Percentiles rank a stretch among this genome's conserved stretches.
Conservation (phyloP, 2,329 filamentous ascomycete species). For the Cryphonectria radicalis region DNA sequence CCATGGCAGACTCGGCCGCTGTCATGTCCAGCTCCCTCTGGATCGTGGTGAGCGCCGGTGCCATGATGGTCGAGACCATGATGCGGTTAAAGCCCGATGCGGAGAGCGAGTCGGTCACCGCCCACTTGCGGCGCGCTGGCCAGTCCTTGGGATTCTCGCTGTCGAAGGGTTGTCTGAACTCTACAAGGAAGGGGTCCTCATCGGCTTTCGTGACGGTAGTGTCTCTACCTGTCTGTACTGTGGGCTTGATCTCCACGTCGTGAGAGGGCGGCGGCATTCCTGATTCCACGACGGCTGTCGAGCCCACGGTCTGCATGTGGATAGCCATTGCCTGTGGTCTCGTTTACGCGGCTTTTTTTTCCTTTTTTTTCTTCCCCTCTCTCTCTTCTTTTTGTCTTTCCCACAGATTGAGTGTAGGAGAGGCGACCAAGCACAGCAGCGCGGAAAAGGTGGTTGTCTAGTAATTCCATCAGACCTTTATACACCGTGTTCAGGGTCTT, state of each 20-base stretch:
- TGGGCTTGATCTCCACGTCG: background rate
- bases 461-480: background rate
- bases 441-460: background rate
- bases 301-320: background rate
- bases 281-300: background rate
- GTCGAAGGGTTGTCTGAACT: background rate
- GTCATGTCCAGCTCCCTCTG: conserved; percentile 56
- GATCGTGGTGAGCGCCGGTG: conserved; percentile 54
- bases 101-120: conserved; percentile 52
- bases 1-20: conserved; percentile 51
- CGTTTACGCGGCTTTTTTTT: background rate
- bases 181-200: background rate
- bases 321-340: background rate
- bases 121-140: conserved; percentile 50
- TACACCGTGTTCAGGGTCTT: background rate
- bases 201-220: background rate
- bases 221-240: background rate
- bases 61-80: conserved; percentile 57
- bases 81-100: conserved; percentile 56
- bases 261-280: background rate
- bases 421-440: background rate
- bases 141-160: conserved; percentile 45
- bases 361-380: too few species aligned
- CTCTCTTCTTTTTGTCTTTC: background rate
- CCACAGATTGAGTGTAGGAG: background rate